Conservation (phyloP, 225 moss, liverwort and hornwort genomes). For the Ulota crispa region DNA sequence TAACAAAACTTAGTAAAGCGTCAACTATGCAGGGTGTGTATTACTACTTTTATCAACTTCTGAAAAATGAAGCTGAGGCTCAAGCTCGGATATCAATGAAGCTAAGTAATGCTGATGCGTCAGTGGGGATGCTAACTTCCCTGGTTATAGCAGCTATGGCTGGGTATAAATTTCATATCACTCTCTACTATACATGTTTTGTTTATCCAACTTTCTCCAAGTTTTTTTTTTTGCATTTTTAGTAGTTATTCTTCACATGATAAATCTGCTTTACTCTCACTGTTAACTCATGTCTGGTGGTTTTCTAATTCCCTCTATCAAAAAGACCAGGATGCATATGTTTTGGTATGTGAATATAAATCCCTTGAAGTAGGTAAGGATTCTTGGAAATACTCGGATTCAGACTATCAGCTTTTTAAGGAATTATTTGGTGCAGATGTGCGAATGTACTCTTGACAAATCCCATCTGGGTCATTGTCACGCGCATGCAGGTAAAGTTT, state of each 20-base stretch:
- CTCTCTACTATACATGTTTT: constrained; percentile 16
- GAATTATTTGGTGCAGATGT: constrained; percentile 51
- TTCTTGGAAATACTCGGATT: background rate
- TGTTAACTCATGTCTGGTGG: background rate
- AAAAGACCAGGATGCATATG: background rate
- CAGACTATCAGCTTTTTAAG: background rate
- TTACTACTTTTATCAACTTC: constrained; percentile 92
- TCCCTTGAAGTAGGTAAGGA: background rate
- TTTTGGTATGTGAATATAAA: background rate
- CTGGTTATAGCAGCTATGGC: constrained; percentile 84
- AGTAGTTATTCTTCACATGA: background rate
- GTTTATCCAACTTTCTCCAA: background rate
- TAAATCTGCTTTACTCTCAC: background rate
- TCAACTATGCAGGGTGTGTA: constrained; percentile 76
- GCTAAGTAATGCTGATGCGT: constrained; percentile 71
- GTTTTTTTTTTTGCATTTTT: background rate
- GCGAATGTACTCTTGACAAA: constrained; percentile 88
- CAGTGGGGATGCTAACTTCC: constrained; percentile 90
- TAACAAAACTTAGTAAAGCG: constrained; percentile 2
- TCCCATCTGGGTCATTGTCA: constrained; percentile 99
- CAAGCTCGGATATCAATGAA: constrained; percentile 54
- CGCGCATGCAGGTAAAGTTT: constrained; percentile 84
- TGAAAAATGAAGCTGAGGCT: constrained; percentile 84
- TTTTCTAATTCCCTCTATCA: background rate
- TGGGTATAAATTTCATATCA: constrained; percentile 54